Base-by-base conservation (phyloP, 768 basidiomycete genomes). In the Kwoniella sp. region DNA sequence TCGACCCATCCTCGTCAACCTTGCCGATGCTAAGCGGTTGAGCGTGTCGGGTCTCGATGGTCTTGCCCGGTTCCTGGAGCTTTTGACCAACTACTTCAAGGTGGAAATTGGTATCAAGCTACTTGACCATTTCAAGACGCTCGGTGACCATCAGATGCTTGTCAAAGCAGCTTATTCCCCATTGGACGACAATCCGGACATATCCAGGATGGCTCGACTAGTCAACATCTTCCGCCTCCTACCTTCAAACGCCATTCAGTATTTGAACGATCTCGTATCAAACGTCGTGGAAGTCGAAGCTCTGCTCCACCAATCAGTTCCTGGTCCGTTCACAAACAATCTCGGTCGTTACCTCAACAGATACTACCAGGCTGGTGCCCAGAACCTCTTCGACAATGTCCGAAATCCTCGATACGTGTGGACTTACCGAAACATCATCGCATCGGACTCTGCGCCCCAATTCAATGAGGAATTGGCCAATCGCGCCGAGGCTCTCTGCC, bases 61-160 rank as follows among this genome's bases (percentile, higher is more conserved):
- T 2, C 84, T 99, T 25, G 95, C 94, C 13, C 88, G 95, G 13
- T 85, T 99, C 55, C 84, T 99, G 55, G 93, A 96, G 79, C 86
- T 99, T 7, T 82, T 99, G 61, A 96, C 93, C 41, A 97, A 97
- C 79, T 98, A 99, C 82, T 99, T 99, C 87, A 98, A 97, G 80
- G 95, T 99, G 20, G 96, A 99, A 83, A 98, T 99, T 65, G 96
- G 96, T 0, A 87, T 91, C 80, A 99, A 99, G 82, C 87, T 99
- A 7, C 84, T 99, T 23, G 96, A 98, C 73, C 96, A 99, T 79
- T 97, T 95, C 82, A 88, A 89, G 48, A 87, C 90, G 38, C 89
- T 99, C 23, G 91, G 95, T 26, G 93, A 95, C 74, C 89, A 92
- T 15, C 88, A 89, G 69, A 88, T 91, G 83, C 85, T 97, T 28